Conservation (phyloP, 2,329 filamentous ascomycete species). For the Calonectria crousiana region DNA sequence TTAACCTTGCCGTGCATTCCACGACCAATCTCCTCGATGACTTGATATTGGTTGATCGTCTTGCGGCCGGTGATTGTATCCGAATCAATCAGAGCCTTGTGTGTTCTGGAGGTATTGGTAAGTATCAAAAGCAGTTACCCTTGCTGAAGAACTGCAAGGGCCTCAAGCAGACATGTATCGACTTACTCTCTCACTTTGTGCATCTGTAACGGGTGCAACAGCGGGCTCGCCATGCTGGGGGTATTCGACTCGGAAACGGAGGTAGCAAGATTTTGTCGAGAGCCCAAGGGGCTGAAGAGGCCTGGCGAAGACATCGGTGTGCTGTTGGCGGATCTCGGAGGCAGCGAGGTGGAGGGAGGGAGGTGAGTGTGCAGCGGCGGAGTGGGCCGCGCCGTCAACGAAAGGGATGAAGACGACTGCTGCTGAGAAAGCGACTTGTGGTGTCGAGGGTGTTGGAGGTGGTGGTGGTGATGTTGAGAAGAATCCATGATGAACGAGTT, state of each 20-base stretch:
- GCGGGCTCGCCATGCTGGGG: conserved; percentile 67
- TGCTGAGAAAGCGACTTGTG: conserved; percentile 47
- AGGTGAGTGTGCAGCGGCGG: conserved; percentile 48
- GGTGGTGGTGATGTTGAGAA: conserved; percentile 42
- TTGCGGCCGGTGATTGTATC: conserved; percentile 92
- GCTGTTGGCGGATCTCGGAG: conserved; percentile 63
- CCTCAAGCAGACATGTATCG: conserved; percentile 11
- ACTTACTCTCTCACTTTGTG: conserved; percentile 83
- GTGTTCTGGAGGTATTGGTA: conserved; percentile 69
- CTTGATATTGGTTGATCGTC: conserved; percentile 97
- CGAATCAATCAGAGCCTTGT: conserved; percentile 91
- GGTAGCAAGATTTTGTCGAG: conserved; percentile 56
- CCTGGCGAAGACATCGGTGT: conserved; percentile 73
- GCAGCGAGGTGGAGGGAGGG: conserved; percentile 53
- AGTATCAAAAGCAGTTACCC: conserved; percentile 28
- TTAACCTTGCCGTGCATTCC: conserved; percentile 99
- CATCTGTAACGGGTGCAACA: conserved; percentile 77
- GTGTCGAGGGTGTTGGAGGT: conserved; percentile 38
- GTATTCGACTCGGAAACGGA: conserved; percentile 67
- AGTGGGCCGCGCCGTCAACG: conserved; percentile 39
- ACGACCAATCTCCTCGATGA: conserved; percentile 94
- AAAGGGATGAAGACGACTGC: conserved; percentile 44
- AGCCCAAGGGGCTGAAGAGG: conserved; percentile 67
- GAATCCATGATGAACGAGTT: conserved; percentile 45
- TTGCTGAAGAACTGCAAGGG: neutral